Percentiles rank a stretch among this genome's conserved stretches.
phyloP scores from a whole-genome alignment of 768 basidiomycete genomes.

The Xerocomus brunneocitrinus region DNA sequence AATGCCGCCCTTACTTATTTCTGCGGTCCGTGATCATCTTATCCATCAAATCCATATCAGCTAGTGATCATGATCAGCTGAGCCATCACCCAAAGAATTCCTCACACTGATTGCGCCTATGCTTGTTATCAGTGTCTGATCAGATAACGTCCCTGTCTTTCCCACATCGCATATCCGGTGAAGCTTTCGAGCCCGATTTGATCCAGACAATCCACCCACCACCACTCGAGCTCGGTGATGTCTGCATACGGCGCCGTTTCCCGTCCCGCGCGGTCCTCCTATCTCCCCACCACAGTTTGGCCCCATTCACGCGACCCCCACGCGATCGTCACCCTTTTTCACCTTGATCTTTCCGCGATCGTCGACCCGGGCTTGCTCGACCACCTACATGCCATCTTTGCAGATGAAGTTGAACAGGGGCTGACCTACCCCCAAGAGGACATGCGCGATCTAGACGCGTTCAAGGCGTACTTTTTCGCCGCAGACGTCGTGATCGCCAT shows the following conservation, averaged over 20 bases:
- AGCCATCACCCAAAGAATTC: not conserved
- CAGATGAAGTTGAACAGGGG: constrained; percentile 71
- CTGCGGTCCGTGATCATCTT: not conserved
- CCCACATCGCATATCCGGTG: constrained; percentile 1
- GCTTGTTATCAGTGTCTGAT: not conserved
- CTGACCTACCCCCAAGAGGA: constrained; percentile 84
- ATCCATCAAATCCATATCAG: not conserved
- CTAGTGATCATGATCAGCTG: not conserved
- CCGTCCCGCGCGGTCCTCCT: constrained; percentile 22
- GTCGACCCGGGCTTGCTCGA: constrained; percentile 47
- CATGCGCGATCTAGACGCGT: constrained; percentile 46
- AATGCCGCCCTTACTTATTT: not conserved
- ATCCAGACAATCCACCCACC: not conserved
- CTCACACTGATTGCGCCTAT: not conserved
- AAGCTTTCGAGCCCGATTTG: not conserved
- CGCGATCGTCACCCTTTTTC: constrained; percentile 31
- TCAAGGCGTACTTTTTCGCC: constrained; percentile 73
- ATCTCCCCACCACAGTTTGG: constrained; percentile 50
- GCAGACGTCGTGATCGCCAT: constrained; percentile 75
- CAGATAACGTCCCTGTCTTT: not conserved
- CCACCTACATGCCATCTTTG: constrained; percentile 59
- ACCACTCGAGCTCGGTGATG: constrained; percentile 34
- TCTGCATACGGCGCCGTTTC: constrained; percentile 70
- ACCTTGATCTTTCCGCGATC: constrained; percentile 32
- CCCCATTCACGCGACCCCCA: constrained; percentile 23